These are phyloP conservation scores for Penicillium manginii DNA, from an alignment of 495 filamentous ascomycete species.

Conservation along the genomic window DNA sequence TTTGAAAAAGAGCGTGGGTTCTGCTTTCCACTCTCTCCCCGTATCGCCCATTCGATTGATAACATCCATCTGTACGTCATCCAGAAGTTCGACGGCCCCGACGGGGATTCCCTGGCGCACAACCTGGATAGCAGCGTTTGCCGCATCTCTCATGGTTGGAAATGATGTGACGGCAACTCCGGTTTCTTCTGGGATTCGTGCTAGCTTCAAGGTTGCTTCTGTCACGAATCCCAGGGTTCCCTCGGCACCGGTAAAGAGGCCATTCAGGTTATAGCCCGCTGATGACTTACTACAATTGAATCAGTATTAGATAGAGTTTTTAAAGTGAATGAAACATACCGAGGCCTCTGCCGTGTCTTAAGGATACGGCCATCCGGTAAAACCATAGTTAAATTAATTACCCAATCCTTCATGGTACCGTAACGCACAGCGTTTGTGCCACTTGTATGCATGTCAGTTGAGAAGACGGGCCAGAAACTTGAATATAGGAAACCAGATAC, in stretches of 20 bases:
- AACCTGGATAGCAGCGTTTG: constrained; percentile 77
- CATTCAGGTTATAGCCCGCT: constrained; percentile 86
- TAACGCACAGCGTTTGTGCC: constrained; percentile 94
- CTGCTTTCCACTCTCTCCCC: constrained; percentile 65
- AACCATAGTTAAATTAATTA: constrained; percentile 86
- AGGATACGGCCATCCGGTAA: constrained; percentile 90
- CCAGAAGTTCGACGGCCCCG: constrained; percentile 87
- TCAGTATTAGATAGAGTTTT: not conserved
- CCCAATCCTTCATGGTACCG: constrained; percentile 97
- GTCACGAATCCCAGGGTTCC: constrained; percentile 90
- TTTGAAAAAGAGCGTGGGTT: constrained; percentile 95
- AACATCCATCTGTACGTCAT: constrained; percentile 92
- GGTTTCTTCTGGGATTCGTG: constrained; percentile 73
- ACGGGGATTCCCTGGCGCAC: constrained; percentile 82
- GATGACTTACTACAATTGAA: constrained; percentile 62
- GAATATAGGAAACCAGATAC: not conserved
- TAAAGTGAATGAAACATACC: not conserved
- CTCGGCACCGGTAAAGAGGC: constrained; percentile 85
- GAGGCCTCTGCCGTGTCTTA: constrained; percentile 66
- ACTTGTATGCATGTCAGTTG: not conserved
- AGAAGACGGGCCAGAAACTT: not conserved
- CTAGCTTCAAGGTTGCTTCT: constrained; percentile 82
- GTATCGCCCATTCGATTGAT: constrained; percentile 83
- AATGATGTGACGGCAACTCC: constrained; percentile 88
- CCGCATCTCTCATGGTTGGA: constrained; percentile 76